Evolutionary conservation across 768 basidiomycete species (phyloP), one percentile per base, ranked within the genome.

Genomic region (Suillus decipiens): DNA sequence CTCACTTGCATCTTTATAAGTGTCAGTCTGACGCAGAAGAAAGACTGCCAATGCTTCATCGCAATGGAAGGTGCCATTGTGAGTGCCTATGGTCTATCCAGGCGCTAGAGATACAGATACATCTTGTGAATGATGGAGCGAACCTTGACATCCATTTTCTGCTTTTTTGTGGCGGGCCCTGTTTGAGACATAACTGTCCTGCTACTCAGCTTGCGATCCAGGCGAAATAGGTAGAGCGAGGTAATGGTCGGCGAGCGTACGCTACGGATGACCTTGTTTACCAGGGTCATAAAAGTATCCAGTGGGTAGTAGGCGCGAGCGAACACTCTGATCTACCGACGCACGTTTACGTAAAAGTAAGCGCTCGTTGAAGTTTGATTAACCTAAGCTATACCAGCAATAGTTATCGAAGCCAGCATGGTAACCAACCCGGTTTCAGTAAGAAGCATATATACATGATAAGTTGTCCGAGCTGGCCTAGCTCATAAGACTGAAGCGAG

Each of bases 1-100:
- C 79, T 61, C 66, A 92, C 94, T 86, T 70, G 95, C 89, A 72
- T 87, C 83, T 43, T 82, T 84, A 77, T 92, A 99, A 10, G 84
- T 78, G 19, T 83, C 76, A 2, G 95, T 96, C 68, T 86, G 86
- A 56, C 87, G 87, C 36, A 99, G 81, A 66, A 99, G 82, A 75
- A 89, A 95, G 19, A 96, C 92, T 0, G 96, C 97, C 37, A 99
- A 84, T 0, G 95, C 95, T 78, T 99, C 96, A 70, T 99, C 96
- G 75, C 94, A 96, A 70, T 99, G 96, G 74, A 98, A 98, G 0
- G 94, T 94, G 19, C 96, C 96, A 63, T 90, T 93, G 76, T 98
- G 95, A 1, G 96, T 97, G 39, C 95, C 95, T 70, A 98, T 96
- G 45, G 87, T 77, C 92, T 94, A 58, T 31, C n/a, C 50, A 41